Evolutionary conservation across 257 asterid genomes (phyloP).

Genomic region (Nicotiana noctiflora): DNA sequence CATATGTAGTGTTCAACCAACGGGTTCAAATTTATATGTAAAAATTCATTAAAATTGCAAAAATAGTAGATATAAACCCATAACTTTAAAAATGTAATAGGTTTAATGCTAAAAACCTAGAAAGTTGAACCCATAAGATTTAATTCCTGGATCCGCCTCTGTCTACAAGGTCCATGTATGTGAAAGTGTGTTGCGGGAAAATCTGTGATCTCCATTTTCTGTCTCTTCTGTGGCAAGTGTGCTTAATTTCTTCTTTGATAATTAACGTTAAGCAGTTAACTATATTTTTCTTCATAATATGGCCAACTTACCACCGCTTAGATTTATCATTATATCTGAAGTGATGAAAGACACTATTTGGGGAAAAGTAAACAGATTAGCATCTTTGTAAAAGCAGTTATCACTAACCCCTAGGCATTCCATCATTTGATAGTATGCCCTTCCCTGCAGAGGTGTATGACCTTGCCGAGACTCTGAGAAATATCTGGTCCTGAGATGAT

Average conservation of each 20-base stretch:
- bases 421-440: constrained; percentile 98
- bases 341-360: not conserved
- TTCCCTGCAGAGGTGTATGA: constrained; percentile 87
- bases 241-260: not conserved
- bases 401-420: constrained; percentile 89
- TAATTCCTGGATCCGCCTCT: too few species aligned
- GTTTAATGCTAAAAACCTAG: too few species aligned
- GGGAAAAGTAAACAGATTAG: not conserved
- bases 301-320: not conserved
- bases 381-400: not conserved
- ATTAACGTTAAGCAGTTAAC: not conserved
- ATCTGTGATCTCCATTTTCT: not conserved
- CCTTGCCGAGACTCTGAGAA: constrained; percentile 93
- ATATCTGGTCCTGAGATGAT: constrained; percentile 77
- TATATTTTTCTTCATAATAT: not conserved
- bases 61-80: too few species aligned
- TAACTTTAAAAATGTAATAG: too few species aligned
- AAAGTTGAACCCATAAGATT: too few species aligned
- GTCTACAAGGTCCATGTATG: not conserved
- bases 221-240: not conserved
- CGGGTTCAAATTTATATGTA: too few species aligned
- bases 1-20: too few species aligned
- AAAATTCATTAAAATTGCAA: too few species aligned
- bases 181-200: not conserved
- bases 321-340: not conserved